Evolutionary conservation across 441 rosid genomes (phyloP).

Genomic region (Pelargonium citronellum): DNA sequence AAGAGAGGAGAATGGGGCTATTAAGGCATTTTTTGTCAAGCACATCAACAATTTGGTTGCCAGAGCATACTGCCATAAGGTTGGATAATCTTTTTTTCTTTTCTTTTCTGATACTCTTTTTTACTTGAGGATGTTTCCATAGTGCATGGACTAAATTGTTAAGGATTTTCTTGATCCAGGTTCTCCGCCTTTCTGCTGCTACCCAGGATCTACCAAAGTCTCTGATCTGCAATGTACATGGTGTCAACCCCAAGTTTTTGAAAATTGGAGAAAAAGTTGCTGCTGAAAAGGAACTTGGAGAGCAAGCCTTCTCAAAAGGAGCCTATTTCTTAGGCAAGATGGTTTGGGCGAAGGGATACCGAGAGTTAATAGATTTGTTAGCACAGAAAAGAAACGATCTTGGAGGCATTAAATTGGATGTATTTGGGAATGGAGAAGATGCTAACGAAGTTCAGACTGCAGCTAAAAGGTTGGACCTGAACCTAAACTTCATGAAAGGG

Average conservation of each 20-base stretch:
- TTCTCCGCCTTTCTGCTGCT: constrained; percentile 93
- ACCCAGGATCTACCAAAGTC: constrained; percentile 93
- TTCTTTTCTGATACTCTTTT: constrained; percentile 11
- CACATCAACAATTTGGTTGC: constrained; percentile 86
- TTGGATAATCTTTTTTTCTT: constrained; percentile 15
- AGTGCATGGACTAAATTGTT: constrained; percentile 8
- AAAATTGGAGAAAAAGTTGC: constrained; percentile 80
- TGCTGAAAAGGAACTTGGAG: constrained; percentile 75
- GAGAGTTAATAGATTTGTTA: constrained; percentile 77
- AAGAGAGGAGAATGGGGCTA: constrained; percentile 87
- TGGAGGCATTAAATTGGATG: constrained; percentile 75
- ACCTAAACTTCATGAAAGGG: constrained; percentile 79
- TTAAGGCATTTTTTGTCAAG: constrained; percentile 87
- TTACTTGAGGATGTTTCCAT: constrained; percentile 11
- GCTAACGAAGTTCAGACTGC: constrained; percentile 71
- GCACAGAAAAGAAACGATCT: constrained; percentile 72
- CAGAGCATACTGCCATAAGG: constrained; percentile 91
- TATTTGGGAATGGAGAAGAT: constrained; percentile 95
- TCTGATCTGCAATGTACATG: constrained; percentile 88
- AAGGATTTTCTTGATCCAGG: constrained; percentile 33
- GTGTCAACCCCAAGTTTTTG: constrained; percentile 90
- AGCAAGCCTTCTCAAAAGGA: constrained; percentile 86
- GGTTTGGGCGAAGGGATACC: constrained; percentile 99
- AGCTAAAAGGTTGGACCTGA: constrained; percentile 60
- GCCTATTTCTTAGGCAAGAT: constrained; percentile 94